phyloP scores from a whole-genome alignment of 2,329 filamentous ascomycete genomes.

The Calonectria pteridis region DNA sequence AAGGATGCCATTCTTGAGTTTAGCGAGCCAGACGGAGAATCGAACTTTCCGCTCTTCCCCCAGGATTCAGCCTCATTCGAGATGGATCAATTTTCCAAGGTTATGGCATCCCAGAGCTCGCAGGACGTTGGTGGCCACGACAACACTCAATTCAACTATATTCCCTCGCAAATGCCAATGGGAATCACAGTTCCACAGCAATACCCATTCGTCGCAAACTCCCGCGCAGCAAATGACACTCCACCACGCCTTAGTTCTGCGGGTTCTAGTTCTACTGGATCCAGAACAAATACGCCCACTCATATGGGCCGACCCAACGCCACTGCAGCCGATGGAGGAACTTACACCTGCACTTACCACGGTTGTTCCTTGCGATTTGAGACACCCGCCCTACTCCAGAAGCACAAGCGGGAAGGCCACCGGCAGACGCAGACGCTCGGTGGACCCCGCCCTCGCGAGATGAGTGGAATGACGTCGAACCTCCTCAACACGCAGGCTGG shows the following conservation, averaged over 20 bases:
- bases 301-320: slow-evolving; percentile 67
- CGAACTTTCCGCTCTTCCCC: slow-evolving; percentile 80
- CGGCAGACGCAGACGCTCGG: slow-evolving; percentile 73
- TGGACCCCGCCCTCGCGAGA: slow-evolving; percentile 44
- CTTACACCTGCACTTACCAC: slow-evolving; percentile 96
- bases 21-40: slow-evolving; percentile 78
- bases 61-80: slow-evolving; percentile 64
- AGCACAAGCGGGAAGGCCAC: slow-evolving; percentile 95
- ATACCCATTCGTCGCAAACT: slow-evolving; percentile 62
- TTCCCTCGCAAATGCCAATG: slow-evolving; percentile 52
- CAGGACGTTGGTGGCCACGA: slow-evolving; percentile 36
- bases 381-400: slow-evolving; percentile 86
- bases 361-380: slow-evolving; percentile 91
- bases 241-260: slow-evolving; percentile 57
- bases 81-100: slow-evolving; percentile 55
- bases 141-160: slow-evolving; percentile 45
- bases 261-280: slow-evolving; percentile 53
- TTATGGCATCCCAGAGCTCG: slow-evolving; percentile 33
- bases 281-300: slow-evolving; percentile 48
- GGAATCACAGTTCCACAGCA: slow-evolving; percentile 62
- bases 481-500: slow-evolving; percentile 89
- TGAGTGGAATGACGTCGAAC: slow-evolving; percentile 61
- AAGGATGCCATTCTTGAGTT: slow-evolving; percentile 93
- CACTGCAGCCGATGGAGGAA: slow-evolving; percentile 82
- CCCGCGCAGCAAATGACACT: slow-evolving; percentile 50